Evolutionary conservation across 2,329 filamentous ascomycete genomes (phyloP).

Genomic region (Fusarium tjaetaba): DNA sequence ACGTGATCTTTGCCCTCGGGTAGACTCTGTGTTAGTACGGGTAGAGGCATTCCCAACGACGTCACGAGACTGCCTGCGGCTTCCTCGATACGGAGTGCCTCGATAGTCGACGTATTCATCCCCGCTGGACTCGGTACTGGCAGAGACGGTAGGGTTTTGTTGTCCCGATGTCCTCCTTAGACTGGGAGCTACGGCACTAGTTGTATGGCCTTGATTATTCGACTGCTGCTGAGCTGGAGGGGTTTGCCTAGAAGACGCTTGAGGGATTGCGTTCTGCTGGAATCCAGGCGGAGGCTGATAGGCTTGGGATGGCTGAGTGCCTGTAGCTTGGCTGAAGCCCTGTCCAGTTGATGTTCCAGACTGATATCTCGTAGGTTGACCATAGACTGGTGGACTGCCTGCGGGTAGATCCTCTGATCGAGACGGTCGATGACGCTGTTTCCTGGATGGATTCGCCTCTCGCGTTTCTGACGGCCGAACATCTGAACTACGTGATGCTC

Average conservation of each 20-base stretch:
- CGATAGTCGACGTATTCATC: too few relatives aligned
- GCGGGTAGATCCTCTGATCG: background rate
- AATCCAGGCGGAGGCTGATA: accelerated
- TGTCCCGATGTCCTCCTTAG: background rate
- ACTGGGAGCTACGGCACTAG: background rate
- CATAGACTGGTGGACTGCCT: background rate
- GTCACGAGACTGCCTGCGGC: background rate
- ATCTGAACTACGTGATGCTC: too few relatives aligned
- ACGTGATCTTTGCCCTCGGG: background rate
- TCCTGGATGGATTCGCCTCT: too few relatives aligned
- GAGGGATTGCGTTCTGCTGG: background rate
- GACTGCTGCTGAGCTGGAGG: background rate
- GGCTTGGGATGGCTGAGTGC: accelerated
- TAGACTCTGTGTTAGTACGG: background rate
- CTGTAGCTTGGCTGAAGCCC: background rate
- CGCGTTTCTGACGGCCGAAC: too few relatives aligned
- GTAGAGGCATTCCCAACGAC: background rate
- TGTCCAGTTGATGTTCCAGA: background rate
- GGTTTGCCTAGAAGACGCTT: background rate
- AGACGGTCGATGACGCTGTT: background rate
- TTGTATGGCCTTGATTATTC: too few relatives aligned
- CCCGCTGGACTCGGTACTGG: background rate
- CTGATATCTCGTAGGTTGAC: background rate
- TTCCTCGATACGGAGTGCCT: accelerated
- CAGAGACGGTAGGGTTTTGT: background rate